A percentile compares a stretch with the other conserved stretches of the same genome.
These are phyloP conservation scores for Sporisorium exsertum DNA, from an alignment of 1,284 basidiomycete species.

Conservation along the genomic window DNA sequence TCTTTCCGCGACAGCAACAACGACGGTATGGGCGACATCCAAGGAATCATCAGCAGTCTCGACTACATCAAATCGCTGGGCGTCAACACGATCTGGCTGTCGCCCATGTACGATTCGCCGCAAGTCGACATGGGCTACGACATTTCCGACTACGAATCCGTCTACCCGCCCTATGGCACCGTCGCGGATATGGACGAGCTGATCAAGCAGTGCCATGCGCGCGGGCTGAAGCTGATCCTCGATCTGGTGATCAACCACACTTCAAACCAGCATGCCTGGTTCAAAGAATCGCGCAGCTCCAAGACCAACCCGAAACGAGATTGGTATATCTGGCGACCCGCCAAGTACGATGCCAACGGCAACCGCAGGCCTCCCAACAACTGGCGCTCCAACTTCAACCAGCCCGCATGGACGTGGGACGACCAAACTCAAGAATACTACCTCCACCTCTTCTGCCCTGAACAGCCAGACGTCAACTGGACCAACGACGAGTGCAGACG, in stretches of 20 bases:
- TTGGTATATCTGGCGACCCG: slow-evolving; percentile 82
- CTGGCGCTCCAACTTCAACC: slow-evolving; percentile 79
- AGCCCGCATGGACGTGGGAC: slow-evolving; percentile 81
- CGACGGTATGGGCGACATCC: slow-evolving; percentile 81
- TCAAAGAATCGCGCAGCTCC: slow-evolving; percentile 76
- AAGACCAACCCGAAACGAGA: slow-evolving; percentile 76
- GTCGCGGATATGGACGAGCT: slow-evolving; percentile 80
- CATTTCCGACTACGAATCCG: slow-evolving; percentile 76
- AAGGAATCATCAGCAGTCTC: slow-evolving; percentile 77
- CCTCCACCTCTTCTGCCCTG: slow-evolving; percentile 77
- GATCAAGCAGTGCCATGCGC: slow-evolving; percentile 74
- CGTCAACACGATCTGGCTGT: slow-evolving; percentile 80
- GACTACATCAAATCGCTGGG: slow-evolving; percentile 80
- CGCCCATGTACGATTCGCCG: slow-evolving; percentile 79
- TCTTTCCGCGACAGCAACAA: slow-evolving; percentile 81
- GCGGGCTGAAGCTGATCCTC: slow-evolving; percentile 81
- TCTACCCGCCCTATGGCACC: slow-evolving; percentile 80
- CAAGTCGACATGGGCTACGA: slow-evolving; percentile 77
- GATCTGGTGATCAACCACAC: slow-evolving; percentile 86
- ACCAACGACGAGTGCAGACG: slow-evolving; percentile 75
- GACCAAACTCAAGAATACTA: slow-evolving; percentile 79
- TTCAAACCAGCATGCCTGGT: slow-evolving; percentile 78
- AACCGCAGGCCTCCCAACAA: slow-evolving; percentile 75
- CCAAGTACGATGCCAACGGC: slow-evolving; percentile 73
- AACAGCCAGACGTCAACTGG: slow-evolving; percentile 86